Conservation (phyloP, 2,329 filamentous ascomycete genomes). For the Xylariaceae sp. region DNA sequence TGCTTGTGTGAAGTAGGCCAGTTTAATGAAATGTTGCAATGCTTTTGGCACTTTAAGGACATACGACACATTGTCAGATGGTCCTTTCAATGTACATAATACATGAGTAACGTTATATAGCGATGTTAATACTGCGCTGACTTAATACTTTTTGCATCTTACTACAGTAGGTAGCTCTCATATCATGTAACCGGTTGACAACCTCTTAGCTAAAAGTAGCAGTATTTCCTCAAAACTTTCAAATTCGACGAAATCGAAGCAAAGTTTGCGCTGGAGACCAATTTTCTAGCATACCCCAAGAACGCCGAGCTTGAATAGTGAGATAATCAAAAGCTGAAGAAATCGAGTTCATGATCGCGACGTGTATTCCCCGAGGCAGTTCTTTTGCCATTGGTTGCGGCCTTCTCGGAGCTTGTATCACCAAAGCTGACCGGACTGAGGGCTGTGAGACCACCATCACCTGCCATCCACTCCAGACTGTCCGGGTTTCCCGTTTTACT, state of each 20-base stretch:
- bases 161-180: background rate
- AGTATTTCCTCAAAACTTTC: too few relatives aligned
- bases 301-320: background rate
- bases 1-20: too few relatives aligned
- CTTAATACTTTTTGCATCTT: too few relatives aligned
- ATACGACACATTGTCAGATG: too few relatives aligned
- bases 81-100: too few relatives aligned
- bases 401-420: background rate
- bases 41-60: too few relatives aligned
- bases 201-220: too few relatives aligned
- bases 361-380: background rate
- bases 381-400: background rate
- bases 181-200: background rate
- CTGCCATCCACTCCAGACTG: conserved; percentile 7
- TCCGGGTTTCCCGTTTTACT: conserved; percentile 9
- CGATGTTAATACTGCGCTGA: too few relatives aligned
- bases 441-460: background rate
- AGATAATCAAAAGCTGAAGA: conserved; percentile 12
- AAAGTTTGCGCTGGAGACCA: background rate
- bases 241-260: too few relatives aligned
- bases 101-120: too few relatives aligned
- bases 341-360: conserved; percentile 17
- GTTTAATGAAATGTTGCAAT: too few relatives aligned
- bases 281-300: background rate
- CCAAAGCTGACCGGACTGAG: conserved; percentile 1